Evolutionary conservation across 306 rosid genomes (phyloP).

Genomic region (Sicyos edulis): DNA sequence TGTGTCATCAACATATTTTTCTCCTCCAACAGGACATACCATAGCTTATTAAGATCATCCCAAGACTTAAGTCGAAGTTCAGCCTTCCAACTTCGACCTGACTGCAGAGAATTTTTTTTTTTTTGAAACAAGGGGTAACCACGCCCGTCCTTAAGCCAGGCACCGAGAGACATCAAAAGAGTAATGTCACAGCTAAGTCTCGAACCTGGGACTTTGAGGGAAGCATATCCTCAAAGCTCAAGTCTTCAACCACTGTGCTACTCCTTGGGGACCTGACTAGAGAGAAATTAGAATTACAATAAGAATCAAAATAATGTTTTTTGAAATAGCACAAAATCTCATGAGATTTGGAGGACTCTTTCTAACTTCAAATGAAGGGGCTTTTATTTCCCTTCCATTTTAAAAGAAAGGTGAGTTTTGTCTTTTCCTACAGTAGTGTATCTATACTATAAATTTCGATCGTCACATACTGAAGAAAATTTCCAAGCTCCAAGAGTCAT

Average conservation of each 20-base stretch:
- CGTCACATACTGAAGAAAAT: neutral
- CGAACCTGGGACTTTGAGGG: too few relatives aligned
- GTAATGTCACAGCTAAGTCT: too few relatives aligned
- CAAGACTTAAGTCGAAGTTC: conserved; percentile 89
- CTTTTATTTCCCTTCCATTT: neutral
- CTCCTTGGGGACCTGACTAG: conserved; percentile 62
- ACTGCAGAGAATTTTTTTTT: conserved; percentile 13
- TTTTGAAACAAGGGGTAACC: too few relatives aligned
- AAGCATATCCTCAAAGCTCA: too few relatives aligned
- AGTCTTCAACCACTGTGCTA: too few relatives aligned
- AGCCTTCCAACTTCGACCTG: conserved; percentile 97
- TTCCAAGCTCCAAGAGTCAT: neutral
- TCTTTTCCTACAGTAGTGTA: neutral
- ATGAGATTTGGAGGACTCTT: neutral
- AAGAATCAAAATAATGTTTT: neutral
- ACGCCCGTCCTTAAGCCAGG: too few relatives aligned
- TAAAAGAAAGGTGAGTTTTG: neutral
- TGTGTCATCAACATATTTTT: conserved; percentile 95
- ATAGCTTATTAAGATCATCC: conserved; percentile 87
- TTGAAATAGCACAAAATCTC: neutral
- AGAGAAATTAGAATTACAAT: conserved; percentile 11
- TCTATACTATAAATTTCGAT: neutral
- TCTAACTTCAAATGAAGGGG: neutral
- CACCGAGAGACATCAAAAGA: too few relatives aligned
- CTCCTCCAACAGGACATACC: conserved; percentile 92